phyloP scores from a whole-genome alignment of 208 protist species.

The Histomonas meleagridis region DNA sequence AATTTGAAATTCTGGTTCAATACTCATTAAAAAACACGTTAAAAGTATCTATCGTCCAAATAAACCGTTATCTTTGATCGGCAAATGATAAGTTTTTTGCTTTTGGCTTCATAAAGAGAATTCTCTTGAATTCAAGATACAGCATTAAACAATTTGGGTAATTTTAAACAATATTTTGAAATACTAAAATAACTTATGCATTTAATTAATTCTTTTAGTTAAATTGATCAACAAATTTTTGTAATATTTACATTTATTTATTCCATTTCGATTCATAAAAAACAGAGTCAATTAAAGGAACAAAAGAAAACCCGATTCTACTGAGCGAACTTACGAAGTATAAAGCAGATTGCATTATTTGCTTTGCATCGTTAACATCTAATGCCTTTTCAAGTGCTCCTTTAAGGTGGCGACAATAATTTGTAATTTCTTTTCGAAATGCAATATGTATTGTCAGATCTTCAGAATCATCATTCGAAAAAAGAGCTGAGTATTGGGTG shows the following conservation, averaged over 20 bases:
- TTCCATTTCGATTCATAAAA: not conserved
- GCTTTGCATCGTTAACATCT: not conserved
- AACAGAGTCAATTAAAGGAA: not conserved
- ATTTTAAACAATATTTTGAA: no score
- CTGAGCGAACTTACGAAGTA: not conserved
- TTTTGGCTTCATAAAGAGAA: no score
- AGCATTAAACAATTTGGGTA: no score
- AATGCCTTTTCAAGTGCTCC: not conserved
- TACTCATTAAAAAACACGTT: no score
- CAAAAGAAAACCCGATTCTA: not conserved
- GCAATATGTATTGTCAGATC: not conserved
- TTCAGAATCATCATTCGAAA: not conserved
- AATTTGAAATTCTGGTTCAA: not conserved
- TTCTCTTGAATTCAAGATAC: no score
- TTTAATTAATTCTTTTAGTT: no score
- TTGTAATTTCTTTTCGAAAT: not conserved
- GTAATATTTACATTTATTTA: no score
- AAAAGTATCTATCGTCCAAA: no score
- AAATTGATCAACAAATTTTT: no score
- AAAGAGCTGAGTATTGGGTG: not conserved
- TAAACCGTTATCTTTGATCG: no score
- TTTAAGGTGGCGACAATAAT: not conserved
- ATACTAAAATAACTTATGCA: no score
- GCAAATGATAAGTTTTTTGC: no score
- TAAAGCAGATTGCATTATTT: not conserved